Evolutionary conservation across 2,329 filamentous ascomycete genomes (phyloP), one percentile per base, ranked within the genome.

Genomic region (Hymenoscyphus fraxineus): DNA sequence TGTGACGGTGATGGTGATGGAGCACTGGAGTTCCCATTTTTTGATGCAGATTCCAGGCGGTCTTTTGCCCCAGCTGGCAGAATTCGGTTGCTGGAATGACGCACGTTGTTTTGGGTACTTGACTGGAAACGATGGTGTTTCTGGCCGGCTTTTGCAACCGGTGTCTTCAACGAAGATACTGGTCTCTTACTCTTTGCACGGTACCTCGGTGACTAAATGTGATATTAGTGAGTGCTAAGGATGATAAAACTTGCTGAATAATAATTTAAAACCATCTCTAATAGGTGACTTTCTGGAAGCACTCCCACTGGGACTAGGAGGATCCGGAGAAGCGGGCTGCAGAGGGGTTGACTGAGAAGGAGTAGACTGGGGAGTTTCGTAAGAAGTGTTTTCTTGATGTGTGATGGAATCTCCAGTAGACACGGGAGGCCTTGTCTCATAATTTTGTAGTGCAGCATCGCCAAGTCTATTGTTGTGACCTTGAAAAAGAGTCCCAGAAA

Each of bases 161-260:
- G 47, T 12, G 12, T 13, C 22, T 13, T 54, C 47, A 54, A 54
- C n/a, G 47, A 27, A 2, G 19, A 12, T 3, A 10, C 47, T 54
- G 61, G 41, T 58, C 57, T 61, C 58, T 35, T 59, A 40, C 35
- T 61, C 61, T 64, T 66, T 27, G 64, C 64, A 35, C 32, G 44
- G 44, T 55, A 66, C 51, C 64, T 58, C 12, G 35, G 27, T 16
- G 63, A 39, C 63, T 64, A 61, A 31, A 47, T n/a, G 38, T 31
- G 27, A 31, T 27, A 56, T 64, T 57, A 51, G 58, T 58, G 22
- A 61, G 55, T 51, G 38, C 32, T 31, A 31, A 35, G 38, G 19
- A 6, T 6, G 22, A 12, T 47, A 19, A 59, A 64, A 38, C 31
- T 35, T 32, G 19, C n/a, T 41, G 51, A 40, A 27, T 55, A n/a